These are phyloP conservation scores for Paralagenidium karlingii DNA, from an alignment of 352 stramenopile genomes.

Conservation along the genomic window DNA sequence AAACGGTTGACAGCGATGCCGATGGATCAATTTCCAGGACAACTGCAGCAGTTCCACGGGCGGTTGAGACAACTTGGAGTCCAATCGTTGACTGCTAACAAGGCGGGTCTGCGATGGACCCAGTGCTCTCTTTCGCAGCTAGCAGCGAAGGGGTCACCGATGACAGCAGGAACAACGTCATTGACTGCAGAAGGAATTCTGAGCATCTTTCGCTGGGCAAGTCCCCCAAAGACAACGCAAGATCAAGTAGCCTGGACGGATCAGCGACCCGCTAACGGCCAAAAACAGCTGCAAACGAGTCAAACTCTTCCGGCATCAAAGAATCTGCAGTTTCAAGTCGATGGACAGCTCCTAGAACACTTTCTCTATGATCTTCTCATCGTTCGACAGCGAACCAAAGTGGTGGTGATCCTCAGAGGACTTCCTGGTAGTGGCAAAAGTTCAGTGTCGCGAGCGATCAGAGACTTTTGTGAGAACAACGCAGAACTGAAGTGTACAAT, in stretches of 20 bases:
- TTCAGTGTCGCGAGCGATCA: conserved; percentile 27
- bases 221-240: no score
- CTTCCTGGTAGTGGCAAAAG: conserved; percentile 70
- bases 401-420: conserved; percentile 49
- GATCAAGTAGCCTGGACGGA: conserved; percentile 10
- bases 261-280: neutral
- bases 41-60: conserved; percentile 5
- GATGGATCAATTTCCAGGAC: neutral
- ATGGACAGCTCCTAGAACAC: conserved; percentile 9
- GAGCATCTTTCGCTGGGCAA: no score
- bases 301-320: conserved; percentile 14
- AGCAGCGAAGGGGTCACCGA: no score
- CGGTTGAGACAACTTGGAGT: conserved; percentile 2
- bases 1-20: conserved; percentile 5
- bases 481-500: conserved; percentile 11
- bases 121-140: no score
- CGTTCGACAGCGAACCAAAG: no score
- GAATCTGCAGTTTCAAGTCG: conserved; percentile 8
- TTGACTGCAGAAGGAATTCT: no score
- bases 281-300: neutral
- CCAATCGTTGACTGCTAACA: conserved; percentile 1
- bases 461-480: conserved; percentile 16
- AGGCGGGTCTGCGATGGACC: neutral
- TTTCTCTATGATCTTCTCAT: no score
- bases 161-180: no score